Evolutionary conservation across 129 eudicot genomes (phyloP), one percentile per base, ranked within the genome.

Genomic region (Artemisia tridentata): DNA sequence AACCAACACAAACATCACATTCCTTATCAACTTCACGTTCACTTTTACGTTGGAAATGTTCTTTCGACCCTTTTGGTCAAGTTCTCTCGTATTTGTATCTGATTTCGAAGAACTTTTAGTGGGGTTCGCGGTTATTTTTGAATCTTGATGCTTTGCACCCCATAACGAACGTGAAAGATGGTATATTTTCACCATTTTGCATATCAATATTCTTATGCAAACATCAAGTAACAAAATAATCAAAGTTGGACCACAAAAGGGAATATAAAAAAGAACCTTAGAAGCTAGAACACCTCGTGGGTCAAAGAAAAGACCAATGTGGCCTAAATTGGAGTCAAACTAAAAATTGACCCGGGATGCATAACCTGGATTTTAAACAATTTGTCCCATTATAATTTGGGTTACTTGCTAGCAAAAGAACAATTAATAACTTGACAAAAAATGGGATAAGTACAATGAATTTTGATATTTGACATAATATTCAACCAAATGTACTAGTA

Each of bases 1-100:
- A 47, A 88, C 90, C 71, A 88, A 23, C 25, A 23, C 25, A 23
- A 23, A 23, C 25, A 23, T 23, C 25, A 23, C 25, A 23, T 23
- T 23, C 25, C 25, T 23, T 23, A 23, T 23, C 25, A 23, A 23
- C 63, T 16, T 55, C 60, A 8, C 10, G 21, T 55, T 18, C 27
- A 5, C 20, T 56, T 56, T 56, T 56, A 56, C 31, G n/a, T 8
- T 56, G 23, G 14, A 56, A 8, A 56, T 7, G 19, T 56, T 56
- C 31, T 56, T 19, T 56, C 9, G 21, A 7, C 23, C 3, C 62
- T 19, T 56, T 56, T 5, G 56, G 2, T 3, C 16, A 10, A 50
- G 15, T 58, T 11, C 63, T 31, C 31, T 15, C 64, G 7, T 13
- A n/a, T 59, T 59, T 59, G 64, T n/a, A 25, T 21, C 41, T 34